phyloP scores from a whole-genome alignment of 1,284 basidiomycete species.

The Ustilago hordei region DNA sequence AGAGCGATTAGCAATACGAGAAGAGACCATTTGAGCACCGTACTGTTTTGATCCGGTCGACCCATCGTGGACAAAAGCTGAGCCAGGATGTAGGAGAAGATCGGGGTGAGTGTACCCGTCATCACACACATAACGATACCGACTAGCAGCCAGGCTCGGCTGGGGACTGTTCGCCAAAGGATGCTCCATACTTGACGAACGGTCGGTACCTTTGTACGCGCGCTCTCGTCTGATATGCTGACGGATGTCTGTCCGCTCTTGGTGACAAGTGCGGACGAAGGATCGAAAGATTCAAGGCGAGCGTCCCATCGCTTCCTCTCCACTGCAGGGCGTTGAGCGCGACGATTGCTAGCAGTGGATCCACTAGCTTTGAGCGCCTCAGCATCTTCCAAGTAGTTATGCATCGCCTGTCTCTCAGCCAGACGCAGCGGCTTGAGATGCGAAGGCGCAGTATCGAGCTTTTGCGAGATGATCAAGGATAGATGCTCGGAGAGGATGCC shows the following conservation, averaged over 20 bases:
- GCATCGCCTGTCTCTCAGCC: constrained; percentile 37
- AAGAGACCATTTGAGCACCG: constrained; percentile 47
- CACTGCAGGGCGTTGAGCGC: constrained; percentile 7
- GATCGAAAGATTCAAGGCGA: background rate
- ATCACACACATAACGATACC: constrained; percentile 75
- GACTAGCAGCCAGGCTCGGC: constrained; percentile 78
- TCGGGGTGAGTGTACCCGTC: constrained; percentile 85
- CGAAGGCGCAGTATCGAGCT: constrained; percentile 25
- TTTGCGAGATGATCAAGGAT: constrained; percentile 41
- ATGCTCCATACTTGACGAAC: constrained; percentile 54
- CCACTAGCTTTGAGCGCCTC: constrained; percentile 35
- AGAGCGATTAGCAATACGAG: constrained; percentile 78
- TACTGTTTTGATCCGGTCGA: constrained; percentile 76
- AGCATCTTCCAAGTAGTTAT: constrained; percentile 39
- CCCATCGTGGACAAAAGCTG: constrained; percentile 76
- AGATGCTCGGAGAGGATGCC: constrained; percentile 33
- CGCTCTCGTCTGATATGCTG: background rate
- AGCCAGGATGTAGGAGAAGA: constrained; percentile 91
- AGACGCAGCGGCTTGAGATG: constrained; percentile 42
- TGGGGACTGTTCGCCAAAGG: constrained; percentile 80
- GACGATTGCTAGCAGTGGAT: constrained; percentile 36
- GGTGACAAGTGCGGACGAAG: background rate
- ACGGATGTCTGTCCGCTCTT: background rate
- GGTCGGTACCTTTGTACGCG: constrained; percentile 6
- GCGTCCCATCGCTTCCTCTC: constrained; percentile 31